Base-by-base conservation (phyloP, 768 basidiomycete genomes). In the Agaricus blazei region DNA sequence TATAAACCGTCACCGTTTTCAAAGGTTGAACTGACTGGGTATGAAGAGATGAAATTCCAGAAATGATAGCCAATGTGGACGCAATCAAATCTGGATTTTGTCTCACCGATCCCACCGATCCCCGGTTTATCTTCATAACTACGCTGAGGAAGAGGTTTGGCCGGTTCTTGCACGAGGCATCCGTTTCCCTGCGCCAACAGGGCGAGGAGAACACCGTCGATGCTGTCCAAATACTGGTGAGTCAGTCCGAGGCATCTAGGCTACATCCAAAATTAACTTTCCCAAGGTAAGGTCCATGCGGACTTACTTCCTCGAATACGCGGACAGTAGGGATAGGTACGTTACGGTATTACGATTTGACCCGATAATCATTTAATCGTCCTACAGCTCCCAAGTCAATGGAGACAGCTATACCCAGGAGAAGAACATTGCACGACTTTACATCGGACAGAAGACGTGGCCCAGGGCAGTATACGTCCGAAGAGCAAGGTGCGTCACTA, bases 181-280 rank as follows among this genome's bases (percentile, higher is more conserved):
- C 91, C 0, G 72, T 75, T 5, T 79, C 81, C 15, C 68, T 92
- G 60, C 79, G 79, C 36, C 77, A 81, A 57, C 88, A 90, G 67
- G 89, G 88, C 4, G 85, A 88, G 63, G 86, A 89, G 68, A 88
- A 87, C 60, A 87, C 85, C 2, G 82, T 94, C 7, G 92, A 94
- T 68, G 84, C 87, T 4, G 87, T 92, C 15, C 80, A 87, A 60
- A 80, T 83, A 65, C 72, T 90, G 54, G 88, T 88, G 60, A 53
- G 81, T 70, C 14, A 19, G 28, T 29, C 45, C 23, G 7, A 29
- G 23, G 19, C 31, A 8, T 9, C 12, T 31, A 15, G 36, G 7
- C 8, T 24, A 12, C 44, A 37, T 34, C 27, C 41, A 27, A 23
- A 26, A 57, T 24, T 50, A 56, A 15, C 3, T 51, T 57, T 4